phyloP scores from a whole-genome alignment of 2,329 filamentous ascomycete species.

The Epicoccum nigrum region DNA sequence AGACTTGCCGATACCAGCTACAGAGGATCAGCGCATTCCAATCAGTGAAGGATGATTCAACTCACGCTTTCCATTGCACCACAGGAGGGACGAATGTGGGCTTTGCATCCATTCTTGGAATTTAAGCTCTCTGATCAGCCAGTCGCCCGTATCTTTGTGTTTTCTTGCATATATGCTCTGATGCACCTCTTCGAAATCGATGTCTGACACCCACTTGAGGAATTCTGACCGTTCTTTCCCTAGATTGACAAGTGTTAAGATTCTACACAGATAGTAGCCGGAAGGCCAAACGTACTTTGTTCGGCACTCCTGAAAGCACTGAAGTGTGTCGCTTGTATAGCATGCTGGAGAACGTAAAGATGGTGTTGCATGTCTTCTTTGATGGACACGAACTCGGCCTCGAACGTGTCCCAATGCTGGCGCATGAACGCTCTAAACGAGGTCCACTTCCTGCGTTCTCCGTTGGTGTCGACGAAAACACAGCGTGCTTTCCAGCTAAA shows the following conservation, averaged over 20 bases:
- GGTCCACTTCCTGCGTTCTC: conserved; percentile 15
- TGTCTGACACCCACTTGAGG: conserved; percentile 25
- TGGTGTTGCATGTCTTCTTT: conserved; percentile 22
- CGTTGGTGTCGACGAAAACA: conserved; percentile 22
- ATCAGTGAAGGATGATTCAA: neutral
- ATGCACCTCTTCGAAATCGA: conserved; percentile 29
- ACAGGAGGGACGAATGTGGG: conserved; percentile 21
- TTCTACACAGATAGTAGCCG: too few relatives aligned
- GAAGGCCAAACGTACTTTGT: too few relatives aligned
- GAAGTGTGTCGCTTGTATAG: conserved; percentile 21
- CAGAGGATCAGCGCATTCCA: conserved; percentile 2
- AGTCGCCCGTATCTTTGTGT: conserved; percentile 26
- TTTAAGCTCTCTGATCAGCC: conserved; percentile 19
- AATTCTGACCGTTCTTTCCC: conserved; percentile 24
- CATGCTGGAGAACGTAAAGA: conserved; percentile 21
- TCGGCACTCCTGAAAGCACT: conserved; percentile 4
- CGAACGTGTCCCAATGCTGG: conserved; percentile 32
- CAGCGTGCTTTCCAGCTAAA: conserved; percentile 25
- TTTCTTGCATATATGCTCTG: conserved; percentile 24
- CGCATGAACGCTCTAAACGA: conserved; percentile 24
- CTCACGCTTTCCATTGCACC: conserved; percentile 33
- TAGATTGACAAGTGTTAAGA: too few relatives aligned
- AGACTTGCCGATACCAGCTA: conserved; percentile 33
- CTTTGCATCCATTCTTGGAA: conserved; percentile 24
- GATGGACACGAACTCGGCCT: conserved; percentile 22